Evolutionary conservation across 1,284 basidiomycete species (phyloP).

Genomic region (Leccinum pachyderme): DNA sequence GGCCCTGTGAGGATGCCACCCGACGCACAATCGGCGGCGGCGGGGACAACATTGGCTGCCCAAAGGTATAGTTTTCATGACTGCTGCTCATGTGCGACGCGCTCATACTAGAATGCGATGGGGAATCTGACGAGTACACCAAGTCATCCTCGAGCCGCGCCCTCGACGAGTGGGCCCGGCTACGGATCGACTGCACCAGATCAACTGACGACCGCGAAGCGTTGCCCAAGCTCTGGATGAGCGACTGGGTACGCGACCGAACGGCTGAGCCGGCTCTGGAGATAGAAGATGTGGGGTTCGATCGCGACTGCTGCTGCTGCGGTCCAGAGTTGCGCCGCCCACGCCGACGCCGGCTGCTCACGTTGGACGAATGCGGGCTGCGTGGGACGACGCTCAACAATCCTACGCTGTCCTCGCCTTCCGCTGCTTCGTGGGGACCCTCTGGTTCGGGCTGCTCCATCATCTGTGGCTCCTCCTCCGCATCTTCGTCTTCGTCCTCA

Average conservation of each 20-base stretch:
- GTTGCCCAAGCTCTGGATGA: conserved; percentile 61
- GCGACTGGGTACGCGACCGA: conserved; percentile 57
- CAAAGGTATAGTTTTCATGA: conserved; percentile 70
- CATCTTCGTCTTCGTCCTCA: conserved; percentile 41
- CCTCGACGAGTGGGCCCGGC: conserved; percentile 58
- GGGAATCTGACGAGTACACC: conserved; percentile 40
- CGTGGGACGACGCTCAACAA: conserved; percentile 48
- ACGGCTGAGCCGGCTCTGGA: conserved; percentile 52
- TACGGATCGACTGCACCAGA: conserved; percentile 46
- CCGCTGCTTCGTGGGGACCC: conserved; percentile 56
- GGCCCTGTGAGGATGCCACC: conserved; percentile 20
- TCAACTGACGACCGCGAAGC: conserved; percentile 63
- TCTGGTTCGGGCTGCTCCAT: conserved; percentile 54
- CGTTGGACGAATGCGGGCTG: conserved; percentile 57
- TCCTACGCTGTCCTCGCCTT: conserved; percentile 71
- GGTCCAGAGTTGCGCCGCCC: conserved; percentile 30
- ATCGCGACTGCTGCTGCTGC: conserved; percentile 34
- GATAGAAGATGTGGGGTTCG: conserved; percentile 40
- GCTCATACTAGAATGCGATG: conserved; percentile 49
- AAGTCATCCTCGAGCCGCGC: conserved; percentile 56
- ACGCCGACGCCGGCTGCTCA: conserved; percentile 38
- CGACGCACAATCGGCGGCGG: conserved; percentile 10
- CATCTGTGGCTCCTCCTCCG: conserved; percentile 40
- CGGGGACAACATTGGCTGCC: conserved; percentile 45
- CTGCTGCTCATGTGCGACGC: conserved; percentile 45